A percentile compares a stretch with the other conserved stretches of the same genome.
These are phyloP conservation scores for Aspergillus sp. DNA, from an alignment of 2,329 filamentous ascomycete genomes.

Conservation along the genomic window DNA sequence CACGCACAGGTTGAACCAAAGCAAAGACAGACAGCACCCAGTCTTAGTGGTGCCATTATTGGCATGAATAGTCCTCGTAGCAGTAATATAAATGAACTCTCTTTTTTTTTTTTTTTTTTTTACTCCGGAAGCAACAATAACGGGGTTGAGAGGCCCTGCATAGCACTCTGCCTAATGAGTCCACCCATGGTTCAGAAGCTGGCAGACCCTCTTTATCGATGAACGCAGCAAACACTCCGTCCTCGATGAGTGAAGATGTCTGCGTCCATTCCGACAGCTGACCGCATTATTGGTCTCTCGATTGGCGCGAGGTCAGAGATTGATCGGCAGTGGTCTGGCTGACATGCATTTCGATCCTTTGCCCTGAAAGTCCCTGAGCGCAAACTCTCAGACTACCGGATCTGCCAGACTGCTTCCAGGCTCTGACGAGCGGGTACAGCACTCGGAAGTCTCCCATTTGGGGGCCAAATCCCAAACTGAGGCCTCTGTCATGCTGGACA, in stretches of 20 bases:
- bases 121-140: not conserved
- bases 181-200: slow-evolving; percentile 3
- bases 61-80: not conserved
- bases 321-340: slow-evolving; percentile 14
- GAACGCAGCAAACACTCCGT: slow-evolving; percentile 1
- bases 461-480: not conserved
- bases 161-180: not conserved
- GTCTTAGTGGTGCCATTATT: not conserved
- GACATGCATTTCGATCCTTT: slow-evolving; percentile 15
- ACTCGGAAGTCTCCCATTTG: not conserved
- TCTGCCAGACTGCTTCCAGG: not conserved
- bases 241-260: not conserved
- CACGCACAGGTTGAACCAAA: not conserved
- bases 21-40: not conserved
- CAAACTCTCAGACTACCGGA: not conserved
- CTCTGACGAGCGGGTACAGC: not conserved
- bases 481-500: not conserved
- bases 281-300: not conserved
- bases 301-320: slow-evolving; percentile 5
- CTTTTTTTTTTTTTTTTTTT: not conserved
- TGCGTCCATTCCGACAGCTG: slow-evolving; percentile 1
- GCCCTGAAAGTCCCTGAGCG: slow-evolving; percentile 9
- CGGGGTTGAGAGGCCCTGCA: not conserved
- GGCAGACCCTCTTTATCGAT: not conserved
- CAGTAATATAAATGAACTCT: not conserved